Conservation (phyloP, 148 eudicot genomes). For the Suaeda aralocaspica region DNA sequence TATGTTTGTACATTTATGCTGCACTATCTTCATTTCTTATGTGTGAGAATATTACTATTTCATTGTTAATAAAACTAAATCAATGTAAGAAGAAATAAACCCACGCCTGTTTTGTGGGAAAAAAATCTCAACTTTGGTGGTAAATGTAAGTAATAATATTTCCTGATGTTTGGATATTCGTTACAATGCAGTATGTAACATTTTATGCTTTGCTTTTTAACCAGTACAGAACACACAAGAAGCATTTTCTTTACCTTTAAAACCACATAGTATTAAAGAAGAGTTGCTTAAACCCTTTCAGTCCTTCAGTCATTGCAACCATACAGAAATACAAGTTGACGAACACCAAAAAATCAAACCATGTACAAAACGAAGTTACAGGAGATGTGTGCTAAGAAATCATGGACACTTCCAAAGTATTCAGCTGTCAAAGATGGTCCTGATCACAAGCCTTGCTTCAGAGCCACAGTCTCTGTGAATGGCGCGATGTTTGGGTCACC, state of each 20-base stretch:
- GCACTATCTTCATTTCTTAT: too few species aligned
- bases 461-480: slow-evolving; percentile 43
- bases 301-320: background rate
- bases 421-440: slow-evolving; percentile 36
- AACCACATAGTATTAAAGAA: background rate
- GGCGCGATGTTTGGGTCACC: slow-evolving; percentile 34
- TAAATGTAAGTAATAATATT: background rate
- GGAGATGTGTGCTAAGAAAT: slow-evolving; percentile 42
- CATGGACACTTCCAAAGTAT: slow-evolving; percentile 42
- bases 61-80: background rate
- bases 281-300: background rate
- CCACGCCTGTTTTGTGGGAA: background rate
- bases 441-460: slow-evolving; percentile 42
- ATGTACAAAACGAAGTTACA: slow-evolving; percentile 55
- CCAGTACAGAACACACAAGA: slow-evolving; percentile 16
- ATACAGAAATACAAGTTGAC: background rate
- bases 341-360: background rate
- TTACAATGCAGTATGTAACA: background rate
- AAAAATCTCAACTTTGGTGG: background rate
- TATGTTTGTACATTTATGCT: too few species aligned
- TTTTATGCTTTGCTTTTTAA: slow-evolving; percentile 3
- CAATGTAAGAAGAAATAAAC: background rate
- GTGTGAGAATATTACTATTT: background rate
- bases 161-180: background rate
- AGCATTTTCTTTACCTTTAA: background rate